Evolutionary conservation across 148 eudicot species (phyloP).

Genomic region (Vaccinium myrtillus): DNA sequence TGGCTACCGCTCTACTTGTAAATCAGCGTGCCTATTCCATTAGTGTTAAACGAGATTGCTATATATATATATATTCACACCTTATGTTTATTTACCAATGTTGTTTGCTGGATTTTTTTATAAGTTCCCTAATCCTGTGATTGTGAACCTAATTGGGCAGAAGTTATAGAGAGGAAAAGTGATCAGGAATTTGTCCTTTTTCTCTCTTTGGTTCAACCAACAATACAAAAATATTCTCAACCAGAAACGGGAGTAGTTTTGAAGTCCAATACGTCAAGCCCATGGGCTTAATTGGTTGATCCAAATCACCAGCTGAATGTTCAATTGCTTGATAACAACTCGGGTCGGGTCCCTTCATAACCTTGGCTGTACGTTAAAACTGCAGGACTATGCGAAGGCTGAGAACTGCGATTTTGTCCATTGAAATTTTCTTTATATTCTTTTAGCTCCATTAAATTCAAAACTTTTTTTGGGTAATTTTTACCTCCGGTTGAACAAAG

Average conservation of each 20-base stretch:
- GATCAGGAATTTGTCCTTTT: not conserved
- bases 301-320: not conserved
- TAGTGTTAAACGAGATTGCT: not conserved
- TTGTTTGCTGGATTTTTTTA: not conserved
- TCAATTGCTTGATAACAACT: not conserved
- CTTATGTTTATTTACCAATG: not conserved
- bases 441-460: no score
- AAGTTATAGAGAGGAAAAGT: not conserved
- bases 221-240: not conserved
- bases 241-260: not conserved
- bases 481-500: no score
- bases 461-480: no score
- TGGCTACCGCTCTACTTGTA: no score
- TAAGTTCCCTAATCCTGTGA: not conserved
- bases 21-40: no score
- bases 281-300: not conserved
- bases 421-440: no score
- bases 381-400: not conserved
- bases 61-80: no score
- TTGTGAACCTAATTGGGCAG: not conserved
- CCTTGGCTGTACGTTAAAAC: no score
- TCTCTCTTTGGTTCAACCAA: not conserved
- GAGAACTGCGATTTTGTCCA: not conserved
- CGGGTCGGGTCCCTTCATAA: not conserved
- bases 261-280: not conserved